Conservation (phyloP, 2,329 filamentous ascomycete genomes). For the Pseudofabraea citricarpa region DNA sequence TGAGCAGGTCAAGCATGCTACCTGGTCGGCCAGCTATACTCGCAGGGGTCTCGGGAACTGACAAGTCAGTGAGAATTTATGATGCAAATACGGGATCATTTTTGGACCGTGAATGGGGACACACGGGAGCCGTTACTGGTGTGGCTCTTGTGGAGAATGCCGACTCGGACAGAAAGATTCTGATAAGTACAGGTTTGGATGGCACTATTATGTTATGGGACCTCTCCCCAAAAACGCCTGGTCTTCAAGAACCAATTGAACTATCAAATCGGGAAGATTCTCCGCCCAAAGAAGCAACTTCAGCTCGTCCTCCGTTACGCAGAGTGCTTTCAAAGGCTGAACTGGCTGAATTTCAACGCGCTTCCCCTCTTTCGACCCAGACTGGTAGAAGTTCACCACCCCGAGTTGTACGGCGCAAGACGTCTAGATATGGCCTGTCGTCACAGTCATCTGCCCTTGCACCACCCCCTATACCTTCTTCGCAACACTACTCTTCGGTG, state of each 20-base stretch:
- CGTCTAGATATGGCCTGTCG: constrained; percentile 47
- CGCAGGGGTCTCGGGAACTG: constrained; percentile 85
- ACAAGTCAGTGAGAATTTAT: constrained; percentile 92
- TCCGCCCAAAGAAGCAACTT: constrained; percentile 42
- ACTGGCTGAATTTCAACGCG: constrained; percentile 70
- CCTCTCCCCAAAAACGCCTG: constrained; percentile 18
- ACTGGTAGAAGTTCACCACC: constrained; percentile 50
- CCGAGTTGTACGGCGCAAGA: constrained; percentile 47
- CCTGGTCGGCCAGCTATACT: constrained; percentile 58
- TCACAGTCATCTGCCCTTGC: constrained; percentile 43
- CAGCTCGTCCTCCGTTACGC: constrained; percentile 68
- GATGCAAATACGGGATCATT: constrained; percentile 72
- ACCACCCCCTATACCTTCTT: constrained; percentile 18
- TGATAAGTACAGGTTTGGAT: constrained; percentile 74
- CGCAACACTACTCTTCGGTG: constrained; percentile 22
- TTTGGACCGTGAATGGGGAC: constrained; percentile 86
- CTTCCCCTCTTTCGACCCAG: constrained; percentile 33
- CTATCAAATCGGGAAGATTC: constrained; percentile 18
- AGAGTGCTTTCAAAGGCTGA: constrained; percentile 85
- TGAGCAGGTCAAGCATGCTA: constrained; percentile 51
- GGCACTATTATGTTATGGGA: constrained; percentile 77
- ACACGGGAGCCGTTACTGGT: constrained; percentile 89
- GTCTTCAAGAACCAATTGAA: constrained; percentile 17
- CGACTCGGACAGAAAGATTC: constrained; percentile 47
- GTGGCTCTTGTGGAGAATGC: constrained; percentile 62